These are phyloP conservation scores for Tephrocybe sp. DNA, from an alignment of 768 basidiomycete genomes.

Conservation along the genomic window DNA sequence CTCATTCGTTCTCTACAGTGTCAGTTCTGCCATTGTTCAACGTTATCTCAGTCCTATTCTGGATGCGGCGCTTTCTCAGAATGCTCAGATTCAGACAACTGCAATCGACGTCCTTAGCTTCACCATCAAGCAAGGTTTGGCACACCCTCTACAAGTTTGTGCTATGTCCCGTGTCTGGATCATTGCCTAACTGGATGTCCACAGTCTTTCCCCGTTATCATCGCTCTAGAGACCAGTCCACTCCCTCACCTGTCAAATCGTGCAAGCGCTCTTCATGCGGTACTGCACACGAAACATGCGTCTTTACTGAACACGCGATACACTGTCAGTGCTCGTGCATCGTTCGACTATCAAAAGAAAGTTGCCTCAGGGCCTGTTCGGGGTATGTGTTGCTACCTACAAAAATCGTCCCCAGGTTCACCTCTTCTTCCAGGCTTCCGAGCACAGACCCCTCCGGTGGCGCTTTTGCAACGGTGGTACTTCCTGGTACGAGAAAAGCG, in stretches of 20 bases:
- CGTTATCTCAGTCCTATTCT: conserved; percentile 86
- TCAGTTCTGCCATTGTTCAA: conserved; percentile 93
- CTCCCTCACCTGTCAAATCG: conserved; percentile 59
- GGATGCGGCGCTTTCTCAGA: conserved; percentile 73
- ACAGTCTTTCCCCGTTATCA: conserved; percentile 88
- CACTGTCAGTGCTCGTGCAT: conserved; percentile 73
- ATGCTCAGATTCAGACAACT: conserved; percentile 69
- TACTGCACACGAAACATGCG: conserved; percentile 86
- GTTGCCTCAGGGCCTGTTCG: conserved; percentile 45
- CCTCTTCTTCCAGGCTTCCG: conserved; percentile 55
- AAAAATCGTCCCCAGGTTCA: conserved; percentile 1
- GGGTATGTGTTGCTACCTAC: conserved; percentile 38
- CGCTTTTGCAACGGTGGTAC: conserved; percentile 90
- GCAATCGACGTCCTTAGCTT: conserved; percentile 92
- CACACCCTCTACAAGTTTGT: conserved; percentile 87
- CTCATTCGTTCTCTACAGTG: conserved; percentile 44
- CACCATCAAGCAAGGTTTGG: conserved; percentile 92
- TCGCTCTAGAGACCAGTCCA: conserved; percentile 90
- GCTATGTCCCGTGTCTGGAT: neutral
- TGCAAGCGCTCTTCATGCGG: conserved; percentile 77
- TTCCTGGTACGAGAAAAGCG: conserved; percentile 90
- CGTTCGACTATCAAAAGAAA: conserved; percentile 82
- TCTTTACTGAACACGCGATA: conserved; percentile 88
- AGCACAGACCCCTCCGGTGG: conserved; percentile 60
- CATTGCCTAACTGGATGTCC: neutral